Conservation (phyloP, 2,329 filamentous ascomycete genomes). For the Xylaria sp. region DNA sequence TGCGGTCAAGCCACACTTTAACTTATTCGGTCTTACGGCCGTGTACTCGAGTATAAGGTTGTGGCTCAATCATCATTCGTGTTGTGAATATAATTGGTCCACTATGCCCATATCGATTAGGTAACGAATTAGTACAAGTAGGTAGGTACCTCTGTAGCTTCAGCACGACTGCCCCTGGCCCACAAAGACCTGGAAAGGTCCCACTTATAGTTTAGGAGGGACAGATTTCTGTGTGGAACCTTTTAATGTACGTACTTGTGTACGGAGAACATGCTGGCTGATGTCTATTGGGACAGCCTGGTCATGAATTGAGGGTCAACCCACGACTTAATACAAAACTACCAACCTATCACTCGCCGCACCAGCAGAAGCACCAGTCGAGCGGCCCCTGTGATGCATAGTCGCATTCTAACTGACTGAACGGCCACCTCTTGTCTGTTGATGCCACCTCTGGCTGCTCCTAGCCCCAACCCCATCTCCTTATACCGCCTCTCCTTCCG, state of each 20-base stretch:
- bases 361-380: constrained; percentile 21
- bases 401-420: constrained; percentile 40
- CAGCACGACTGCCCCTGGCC: background rate
- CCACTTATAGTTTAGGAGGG: constrained; percentile 44
- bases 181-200: constrained; percentile 14
- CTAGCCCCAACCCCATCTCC: constrained; percentile 19
- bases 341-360: background rate
- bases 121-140: no score
- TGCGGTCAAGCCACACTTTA: background rate
- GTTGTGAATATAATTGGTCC: constrained; percentile 4
- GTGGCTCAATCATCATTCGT: background rate
- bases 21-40: background rate
- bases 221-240: constrained; percentile 46
- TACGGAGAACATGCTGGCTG: constrained; percentile 28
- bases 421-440: constrained; percentile 40
- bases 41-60: background rate
- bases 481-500: constrained; percentile 22
- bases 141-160: background rate
- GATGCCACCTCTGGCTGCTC: constrained; percentile 29
- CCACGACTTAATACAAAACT: constrained; percentile 26
- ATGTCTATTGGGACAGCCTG: constrained; percentile 36
- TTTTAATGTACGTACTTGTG: background rate
- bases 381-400: constrained; percentile 44
- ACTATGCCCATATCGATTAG: constrained; percentile 2
- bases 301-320: constrained; percentile 36